Conservation (phyloP, 768 basidiomycete species). For the Russula sp. region DNA sequence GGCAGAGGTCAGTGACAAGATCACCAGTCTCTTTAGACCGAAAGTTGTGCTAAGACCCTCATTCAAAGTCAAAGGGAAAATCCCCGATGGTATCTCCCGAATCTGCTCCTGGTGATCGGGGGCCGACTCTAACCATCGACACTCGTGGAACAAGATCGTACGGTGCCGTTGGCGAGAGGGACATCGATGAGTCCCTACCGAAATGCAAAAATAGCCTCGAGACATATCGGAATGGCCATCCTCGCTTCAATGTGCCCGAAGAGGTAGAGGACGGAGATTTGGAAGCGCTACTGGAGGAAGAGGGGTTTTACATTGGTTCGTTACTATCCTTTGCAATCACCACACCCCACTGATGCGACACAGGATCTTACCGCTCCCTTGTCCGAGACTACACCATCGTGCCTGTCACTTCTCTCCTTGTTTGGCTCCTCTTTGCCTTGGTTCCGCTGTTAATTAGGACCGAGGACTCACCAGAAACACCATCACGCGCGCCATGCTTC, state of each 20-base stretch:
- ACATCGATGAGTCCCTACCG: neutral
- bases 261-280: slow-evolving; percentile 24
- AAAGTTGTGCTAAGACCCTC: neutral
- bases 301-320: slow-evolving; percentile 30
- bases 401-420: slow-evolving; percentile 37
- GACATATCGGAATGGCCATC: slow-evolving; percentile 14
- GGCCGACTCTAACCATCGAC: slow-evolving; percentile 20
- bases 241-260: slow-evolving; percentile 26
- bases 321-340: neutral
- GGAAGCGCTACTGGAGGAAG: slow-evolving; percentile 22
- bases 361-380: slow-evolving; percentile 62
- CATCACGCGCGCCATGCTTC: slow-evolving; percentile 49
- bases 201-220: slow-evolving; percentile 20
- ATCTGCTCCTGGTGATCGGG: slow-evolving; percentile 6
- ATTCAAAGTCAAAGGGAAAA: slow-evolving; percentile 23
- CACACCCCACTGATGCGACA: neutral
- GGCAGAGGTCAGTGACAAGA: slow-evolving; percentile 10
- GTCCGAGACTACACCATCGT: slow-evolving; percentile 47
- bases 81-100: slow-evolving; percentile 10
- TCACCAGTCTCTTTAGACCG: neutral
- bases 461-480: slow-evolving; percentile 28
- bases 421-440: slow-evolving; percentile 49
- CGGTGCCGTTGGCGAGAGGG: slow-evolving; percentile 16
- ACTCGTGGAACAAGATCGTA: slow-evolving; percentile 26
- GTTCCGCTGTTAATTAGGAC: slow-evolving; percentile 51